Conservation (phyloP, 139 green algal species). For the Chlorella ohadii region DNA sequence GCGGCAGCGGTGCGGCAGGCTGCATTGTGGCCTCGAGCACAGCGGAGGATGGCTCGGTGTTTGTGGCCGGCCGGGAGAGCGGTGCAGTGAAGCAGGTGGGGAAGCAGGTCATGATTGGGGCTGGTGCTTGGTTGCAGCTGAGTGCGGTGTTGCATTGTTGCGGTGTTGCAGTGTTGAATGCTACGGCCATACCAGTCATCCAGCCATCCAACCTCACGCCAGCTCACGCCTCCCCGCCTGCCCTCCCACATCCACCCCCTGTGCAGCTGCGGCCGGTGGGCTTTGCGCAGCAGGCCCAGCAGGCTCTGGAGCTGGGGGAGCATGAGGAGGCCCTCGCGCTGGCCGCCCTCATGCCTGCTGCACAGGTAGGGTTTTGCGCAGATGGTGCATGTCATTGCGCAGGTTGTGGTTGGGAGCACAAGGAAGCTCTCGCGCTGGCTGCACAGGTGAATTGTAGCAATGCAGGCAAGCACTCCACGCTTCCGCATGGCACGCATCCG, state of each 20-base stretch:
- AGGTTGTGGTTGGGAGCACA: too few species aligned
- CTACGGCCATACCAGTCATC: too few species aligned
- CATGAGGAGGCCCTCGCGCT: conserved; percentile 77
- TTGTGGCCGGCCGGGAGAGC: conserved; percentile 35
- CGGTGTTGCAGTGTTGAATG: too few species aligned
- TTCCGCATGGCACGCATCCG: too few species aligned
- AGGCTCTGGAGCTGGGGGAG: conserved; percentile 64
- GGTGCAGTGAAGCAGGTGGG: background rate
- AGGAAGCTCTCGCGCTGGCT: too few species aligned
- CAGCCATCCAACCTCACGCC: too few species aligned
- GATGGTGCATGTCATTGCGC: too few species aligned
- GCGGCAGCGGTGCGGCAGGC: conserved; percentile 30
- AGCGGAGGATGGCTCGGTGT: conserved; percentile 46
- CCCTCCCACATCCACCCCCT: too few species aligned
- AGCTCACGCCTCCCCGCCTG: background rate
- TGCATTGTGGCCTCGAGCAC: conserved; percentile 4
- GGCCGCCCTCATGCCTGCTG: conserved; percentile 21
- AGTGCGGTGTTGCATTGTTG: too few species aligned
- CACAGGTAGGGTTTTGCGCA: too few species aligned
- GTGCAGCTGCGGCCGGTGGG: conserved; percentile 13
- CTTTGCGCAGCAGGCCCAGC: conserved; percentile 57
- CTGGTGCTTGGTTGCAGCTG: background rate
- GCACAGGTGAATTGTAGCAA: too few species aligned
- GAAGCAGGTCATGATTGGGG: background rate
- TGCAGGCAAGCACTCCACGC: too few species aligned